A percentile compares a stretch with the other conserved stretches of the same genome.
Conservation (phyloP, 2,329 filamentous ascomycete genomes). For the Diaporthe capsici region DNA sequence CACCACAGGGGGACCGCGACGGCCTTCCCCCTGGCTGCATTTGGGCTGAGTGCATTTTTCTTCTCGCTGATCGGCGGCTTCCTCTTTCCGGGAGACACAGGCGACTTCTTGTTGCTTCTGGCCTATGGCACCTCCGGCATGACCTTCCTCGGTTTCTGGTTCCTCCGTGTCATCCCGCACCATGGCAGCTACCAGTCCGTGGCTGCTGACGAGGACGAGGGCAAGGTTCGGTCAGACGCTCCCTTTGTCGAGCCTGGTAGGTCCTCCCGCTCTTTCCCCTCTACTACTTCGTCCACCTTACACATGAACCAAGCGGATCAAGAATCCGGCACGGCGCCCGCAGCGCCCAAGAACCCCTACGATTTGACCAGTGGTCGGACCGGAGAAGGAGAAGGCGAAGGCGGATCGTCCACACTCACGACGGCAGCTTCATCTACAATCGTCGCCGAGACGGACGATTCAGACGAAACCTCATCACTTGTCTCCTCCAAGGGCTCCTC, state of each 20-base stretch:
- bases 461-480: conserved; percentile 85
- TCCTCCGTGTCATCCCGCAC: conserved; percentile 81
- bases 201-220: conserved; percentile 52
- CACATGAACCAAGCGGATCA: conserved; percentile 45
- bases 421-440: conserved; percentile 42
- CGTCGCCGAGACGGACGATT: conserved; percentile 55
- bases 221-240: conserved; percentile 55
- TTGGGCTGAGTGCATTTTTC: conserved; percentile 96
- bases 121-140: conserved; percentile 84
- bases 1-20: conserved; percentile 93
- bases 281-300: conserved; percentile 50
- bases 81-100: conserved; percentile 86
- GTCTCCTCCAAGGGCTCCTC: conserved; percentile 78
- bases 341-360: conserved; percentile 21
- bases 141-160: conserved; percentile 84
- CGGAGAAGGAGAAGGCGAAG: conserved; percentile 23
- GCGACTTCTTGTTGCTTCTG: conserved; percentile 84
- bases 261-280: conserved; percentile 53
- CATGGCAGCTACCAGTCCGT: conserved; percentile 69
- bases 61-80: conserved; percentile 86
- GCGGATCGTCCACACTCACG: conserved; percentile 43
- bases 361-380: conserved; percentile 40
- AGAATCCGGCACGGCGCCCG: conserved; percentile 34
- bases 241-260: conserved; percentile 59
- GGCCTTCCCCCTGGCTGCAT: conserved; percentile 91